Conservation (phyloP, 2,329 filamentous ascomycete genomes). For the Epichloe baconii region DNA sequence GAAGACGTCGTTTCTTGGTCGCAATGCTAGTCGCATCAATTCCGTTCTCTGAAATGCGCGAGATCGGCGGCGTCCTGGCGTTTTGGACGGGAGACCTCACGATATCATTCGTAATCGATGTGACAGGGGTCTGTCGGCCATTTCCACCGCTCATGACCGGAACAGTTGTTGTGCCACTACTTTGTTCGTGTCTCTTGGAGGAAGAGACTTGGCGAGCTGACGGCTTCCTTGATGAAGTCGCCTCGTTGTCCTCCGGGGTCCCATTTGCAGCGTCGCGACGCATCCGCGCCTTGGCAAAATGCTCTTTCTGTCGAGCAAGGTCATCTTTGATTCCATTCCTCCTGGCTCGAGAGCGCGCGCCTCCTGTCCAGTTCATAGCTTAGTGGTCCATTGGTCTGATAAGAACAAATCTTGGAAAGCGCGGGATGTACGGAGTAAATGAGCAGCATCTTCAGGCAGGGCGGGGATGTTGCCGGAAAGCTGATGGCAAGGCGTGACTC, state of each 20-base stretch:
- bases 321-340: slow-evolving; percentile 21
- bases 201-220: neutral
- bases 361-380: slow-evolving; percentile 31
- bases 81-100: neutral
- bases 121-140: neutral
- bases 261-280: slow-evolving; percentile 1
- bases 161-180: neutral
- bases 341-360: slow-evolving; percentile 22
- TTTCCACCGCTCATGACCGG: slow-evolving; percentile 1
- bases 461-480: neutral
- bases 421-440: neutral
- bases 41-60: neutral
- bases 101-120: neutral
- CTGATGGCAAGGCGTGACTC: neutral
- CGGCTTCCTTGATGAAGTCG: neutral
- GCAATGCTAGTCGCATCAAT: slow-evolving; percentile 7
- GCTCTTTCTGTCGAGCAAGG: slow-evolving; percentile 21
- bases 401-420: neutral
- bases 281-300: slow-evolving; percentile 24
- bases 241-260: neutral
- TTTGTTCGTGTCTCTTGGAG: neutral
- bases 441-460: neutral
- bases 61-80: neutral
- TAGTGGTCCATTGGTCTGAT: neutral
- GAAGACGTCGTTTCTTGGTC: slow-evolving; percentile 13